Conservation (phyloP, 2,329 filamentous ascomycete species). For the Aspergillus sp. region DNA sequence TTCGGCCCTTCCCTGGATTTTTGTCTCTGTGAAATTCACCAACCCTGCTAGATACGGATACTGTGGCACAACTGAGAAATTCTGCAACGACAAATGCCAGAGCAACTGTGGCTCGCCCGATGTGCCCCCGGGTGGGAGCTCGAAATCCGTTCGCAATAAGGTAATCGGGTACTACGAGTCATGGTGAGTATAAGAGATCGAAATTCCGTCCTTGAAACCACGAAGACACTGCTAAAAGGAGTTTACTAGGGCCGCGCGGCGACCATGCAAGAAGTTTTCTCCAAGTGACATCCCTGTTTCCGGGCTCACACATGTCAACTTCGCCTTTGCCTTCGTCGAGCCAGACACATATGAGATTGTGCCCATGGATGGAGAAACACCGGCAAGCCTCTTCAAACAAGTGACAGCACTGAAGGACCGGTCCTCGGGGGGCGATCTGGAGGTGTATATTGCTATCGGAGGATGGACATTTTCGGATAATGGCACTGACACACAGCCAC, state of each 20-base stretch:
- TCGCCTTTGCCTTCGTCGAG: slow-evolving; percentile 10
- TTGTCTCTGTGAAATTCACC: no score
- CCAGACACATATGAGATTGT: not conserved
- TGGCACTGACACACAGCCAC: not conserved
- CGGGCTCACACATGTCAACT: slow-evolving; percentile 13
- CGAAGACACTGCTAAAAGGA: no score
- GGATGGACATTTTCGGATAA: slow-evolving; percentile 17
- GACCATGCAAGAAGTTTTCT: not conserved
- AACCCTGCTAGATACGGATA: slow-evolving; percentile 15
- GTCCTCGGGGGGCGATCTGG: not conserved
- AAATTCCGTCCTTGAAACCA: not conserved
- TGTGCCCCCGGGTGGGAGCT: not conserved
- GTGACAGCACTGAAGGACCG: not conserved
- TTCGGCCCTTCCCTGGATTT: no score
- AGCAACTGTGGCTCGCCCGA: slow-evolving; percentile 7
- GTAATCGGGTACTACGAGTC: slow-evolving; percentile 17
- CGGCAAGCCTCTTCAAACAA: not conserved
- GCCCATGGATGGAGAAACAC: slow-evolving; percentile 6
- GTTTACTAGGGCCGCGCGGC: no score
- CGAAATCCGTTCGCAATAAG: slow-evolving; percentile 3
- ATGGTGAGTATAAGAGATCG: slow-evolving; percentile 4
- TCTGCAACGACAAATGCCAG: slow-evolving; percentile 9
- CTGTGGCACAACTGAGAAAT: slow-evolving; percentile 9
- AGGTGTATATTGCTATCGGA: slow-evolving; percentile 18
- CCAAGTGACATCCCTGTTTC: not conserved